Evolutionary conservation across 495 filamentous ascomycete genomes (phyloP).

Genomic region (Aspergillus asperescens): DNA sequence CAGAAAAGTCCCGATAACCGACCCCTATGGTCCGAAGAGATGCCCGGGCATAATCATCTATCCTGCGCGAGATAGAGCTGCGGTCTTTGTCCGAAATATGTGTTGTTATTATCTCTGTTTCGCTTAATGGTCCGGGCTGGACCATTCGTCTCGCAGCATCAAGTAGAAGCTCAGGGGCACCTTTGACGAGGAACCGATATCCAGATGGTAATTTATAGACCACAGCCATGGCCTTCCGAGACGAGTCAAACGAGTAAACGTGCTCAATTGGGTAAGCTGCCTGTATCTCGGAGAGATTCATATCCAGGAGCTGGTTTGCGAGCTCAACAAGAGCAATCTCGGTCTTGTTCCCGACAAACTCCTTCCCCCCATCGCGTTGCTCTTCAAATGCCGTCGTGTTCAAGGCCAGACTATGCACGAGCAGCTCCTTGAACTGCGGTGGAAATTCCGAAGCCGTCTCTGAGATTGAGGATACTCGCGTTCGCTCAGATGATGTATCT

Average conservation of each 20-base stretch:
- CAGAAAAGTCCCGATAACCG: slow-evolving; percentile 57
- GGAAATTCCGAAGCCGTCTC: slow-evolving; percentile 20
- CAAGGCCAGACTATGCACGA: slow-evolving; percentile 56
- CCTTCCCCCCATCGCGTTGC: slow-evolving; percentile 47
- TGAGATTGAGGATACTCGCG: background rate
- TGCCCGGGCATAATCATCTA: slow-evolving; percentile 16
- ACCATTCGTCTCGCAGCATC: slow-evolving; percentile 40
- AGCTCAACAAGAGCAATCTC: slow-evolving; percentile 61
- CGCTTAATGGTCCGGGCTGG: slow-evolving; percentile 51
- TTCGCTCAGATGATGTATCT: background rate
- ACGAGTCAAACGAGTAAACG: slow-evolving; percentile 63
- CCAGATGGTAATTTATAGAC: slow-evolving; percentile 49
- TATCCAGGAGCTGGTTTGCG: slow-evolving; percentile 54
- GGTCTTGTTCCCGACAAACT: slow-evolving; percentile 64
- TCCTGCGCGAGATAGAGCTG: background rate
- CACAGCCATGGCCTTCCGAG: slow-evolving; percentile 65
- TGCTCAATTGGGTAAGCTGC: slow-evolving; percentile 54
- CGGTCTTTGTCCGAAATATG: background rate
- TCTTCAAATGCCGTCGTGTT: slow-evolving; percentile 67
- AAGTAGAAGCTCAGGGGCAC: slow-evolving; percentile 62
- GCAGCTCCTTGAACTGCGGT: slow-evolving; percentile 53
- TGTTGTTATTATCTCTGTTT: background rate
- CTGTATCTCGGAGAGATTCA: slow-evolving; percentile 58
- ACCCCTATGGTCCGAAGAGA: slow-evolving; percentile 62
- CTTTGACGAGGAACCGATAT: slow-evolving; percentile 62